Conservation (phyloP, 768 basidiomycete species). For the Cystobasidium tubakii region DNA sequence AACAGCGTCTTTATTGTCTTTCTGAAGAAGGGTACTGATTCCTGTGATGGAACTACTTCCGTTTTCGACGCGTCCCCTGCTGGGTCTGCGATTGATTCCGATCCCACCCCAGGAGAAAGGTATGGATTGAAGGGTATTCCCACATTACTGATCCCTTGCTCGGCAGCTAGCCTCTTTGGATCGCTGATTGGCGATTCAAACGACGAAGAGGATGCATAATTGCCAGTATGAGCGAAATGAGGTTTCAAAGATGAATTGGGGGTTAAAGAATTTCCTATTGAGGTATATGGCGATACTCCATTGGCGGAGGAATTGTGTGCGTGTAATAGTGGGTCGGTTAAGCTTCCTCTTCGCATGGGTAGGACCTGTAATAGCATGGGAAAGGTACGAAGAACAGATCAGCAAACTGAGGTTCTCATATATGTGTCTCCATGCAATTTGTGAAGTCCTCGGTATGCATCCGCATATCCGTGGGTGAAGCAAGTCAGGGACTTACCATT, state of each 20-base stretch:
- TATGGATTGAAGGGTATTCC: too few relatives aligned
- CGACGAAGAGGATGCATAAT: not conserved
- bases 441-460: too few relatives aligned
- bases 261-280: not conserved
- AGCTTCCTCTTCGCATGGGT: slow-evolving; percentile 23
- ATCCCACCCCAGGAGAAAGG: too few relatives aligned
- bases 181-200: too few relatives aligned
- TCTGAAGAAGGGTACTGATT: not conserved
- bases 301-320: not conserved
- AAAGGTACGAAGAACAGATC: not conserved
- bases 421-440: too few relatives aligned
- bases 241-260: not conserved
- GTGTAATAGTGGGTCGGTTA: slow-evolving; percentile 30
- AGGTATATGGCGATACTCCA: not conserved
- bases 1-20: not conserved
- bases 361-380: not conserved
- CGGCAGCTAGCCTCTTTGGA: too few relatives aligned
- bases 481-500: not conserved
- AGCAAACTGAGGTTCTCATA: too few relatives aligned
- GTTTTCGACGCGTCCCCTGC: not conserved
- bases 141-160: too few relatives aligned
- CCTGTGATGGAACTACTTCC: not conserved
- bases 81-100: too few relatives aligned
- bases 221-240: not conserved
- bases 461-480: too few relatives aligned